These are phyloP conservation scores for Tetrahymena elliotti DNA, from an alignment of 73 alveolate species.

Conservation along the genomic window DNA sequence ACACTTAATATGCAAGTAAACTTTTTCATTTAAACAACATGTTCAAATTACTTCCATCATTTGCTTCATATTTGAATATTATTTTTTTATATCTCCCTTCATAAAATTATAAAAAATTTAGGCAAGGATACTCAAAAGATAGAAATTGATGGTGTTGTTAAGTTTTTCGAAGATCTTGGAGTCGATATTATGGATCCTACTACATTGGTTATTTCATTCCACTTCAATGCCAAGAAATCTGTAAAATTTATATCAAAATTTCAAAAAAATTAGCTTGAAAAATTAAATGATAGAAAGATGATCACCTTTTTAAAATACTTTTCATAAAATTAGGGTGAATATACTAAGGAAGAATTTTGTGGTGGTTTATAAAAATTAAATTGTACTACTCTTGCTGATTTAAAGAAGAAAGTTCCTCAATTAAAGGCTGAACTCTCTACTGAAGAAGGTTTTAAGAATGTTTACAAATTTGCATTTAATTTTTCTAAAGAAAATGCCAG, in stretches of 20 bases:
- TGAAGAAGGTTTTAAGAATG: neutral
- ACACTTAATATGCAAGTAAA: neutral
- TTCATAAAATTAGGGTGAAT: neutral
- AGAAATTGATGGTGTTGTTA: neutral
- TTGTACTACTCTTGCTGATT: neutral
- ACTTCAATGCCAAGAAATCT: neutral
- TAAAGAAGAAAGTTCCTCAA: neutral
- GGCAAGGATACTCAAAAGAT: neutral
- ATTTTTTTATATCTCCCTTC: neutral
- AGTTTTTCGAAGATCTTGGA: neutral
- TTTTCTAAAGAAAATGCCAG: neutral
- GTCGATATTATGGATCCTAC: neutral
- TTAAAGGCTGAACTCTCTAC: neutral
- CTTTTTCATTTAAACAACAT: neutral
- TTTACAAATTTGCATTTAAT: neutral
- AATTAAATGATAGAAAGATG: neutral
- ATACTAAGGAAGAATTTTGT: neutral
- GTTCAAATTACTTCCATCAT: neutral
- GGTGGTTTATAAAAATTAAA: neutral
- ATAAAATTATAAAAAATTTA: neutral
- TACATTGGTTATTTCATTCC: neutral
- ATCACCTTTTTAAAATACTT: neutral
- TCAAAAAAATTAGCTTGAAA: neutral
- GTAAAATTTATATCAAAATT: neutral
- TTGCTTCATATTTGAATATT: neutral